phyloP scores from a whole-genome alignment of 148 eudicot species.

The Fagopyrum esculentum region DNA sequence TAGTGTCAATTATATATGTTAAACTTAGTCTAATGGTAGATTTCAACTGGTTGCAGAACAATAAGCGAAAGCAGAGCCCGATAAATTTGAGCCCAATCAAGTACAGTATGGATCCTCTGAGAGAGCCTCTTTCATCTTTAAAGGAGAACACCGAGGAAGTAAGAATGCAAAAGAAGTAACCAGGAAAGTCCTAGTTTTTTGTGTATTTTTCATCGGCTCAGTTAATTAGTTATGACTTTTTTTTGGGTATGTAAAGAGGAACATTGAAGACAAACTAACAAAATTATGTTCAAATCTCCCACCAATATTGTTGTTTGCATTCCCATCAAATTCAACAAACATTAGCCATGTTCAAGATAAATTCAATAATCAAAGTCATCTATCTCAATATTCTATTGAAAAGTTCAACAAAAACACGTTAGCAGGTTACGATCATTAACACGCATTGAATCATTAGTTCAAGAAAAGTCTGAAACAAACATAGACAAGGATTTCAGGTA shows the following conservation, averaged over 20 bases:
- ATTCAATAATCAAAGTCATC: too few species aligned
- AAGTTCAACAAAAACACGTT: background rate
- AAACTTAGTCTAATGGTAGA: background rate
- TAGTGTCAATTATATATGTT: background rate
- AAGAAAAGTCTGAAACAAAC: too few species aligned
- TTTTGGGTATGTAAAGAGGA: background rate
- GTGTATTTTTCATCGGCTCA: background rate
- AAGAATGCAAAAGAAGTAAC: constrained; percentile 35
- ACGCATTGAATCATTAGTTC: too few species aligned
- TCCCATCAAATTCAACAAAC: background rate
- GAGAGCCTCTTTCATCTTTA: constrained; percentile 64
- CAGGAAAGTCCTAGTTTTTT: background rate
- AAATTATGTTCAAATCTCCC: too few species aligned
- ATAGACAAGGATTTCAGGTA: too few species aligned
- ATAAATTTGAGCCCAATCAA: constrained; percentile 38
- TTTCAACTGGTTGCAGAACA: constrained; percentile 36
- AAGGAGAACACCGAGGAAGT: constrained; percentile 46
- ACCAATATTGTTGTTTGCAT: background rate
- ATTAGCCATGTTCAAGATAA: background rate
- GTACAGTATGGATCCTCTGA: constrained; percentile 43
- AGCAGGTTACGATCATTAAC: background rate
- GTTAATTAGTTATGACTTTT: background rate
- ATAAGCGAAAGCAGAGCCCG: constrained; percentile 62
- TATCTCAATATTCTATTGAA: background rate
- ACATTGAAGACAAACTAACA: too few species aligned